Base-by-base conservation (phyloP, 306 rosid species). In the Acacia confusa region DNA sequence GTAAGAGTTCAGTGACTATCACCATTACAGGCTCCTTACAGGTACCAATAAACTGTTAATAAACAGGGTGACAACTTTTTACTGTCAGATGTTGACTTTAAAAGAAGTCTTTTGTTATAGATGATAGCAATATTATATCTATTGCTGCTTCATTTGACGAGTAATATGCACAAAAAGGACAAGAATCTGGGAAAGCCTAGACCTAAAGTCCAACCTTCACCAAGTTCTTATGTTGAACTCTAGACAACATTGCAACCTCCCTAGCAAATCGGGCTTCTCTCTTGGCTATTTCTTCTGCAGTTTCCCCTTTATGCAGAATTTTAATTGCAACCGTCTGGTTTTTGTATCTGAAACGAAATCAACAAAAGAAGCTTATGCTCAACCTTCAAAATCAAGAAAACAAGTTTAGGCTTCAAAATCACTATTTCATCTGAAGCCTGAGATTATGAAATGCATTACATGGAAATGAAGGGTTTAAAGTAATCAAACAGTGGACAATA, bases 1-100 rank as follows among this genome's bases (percentile, higher is more conserved):
- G 71, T 72, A 95, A 86, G 81, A 95, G 94, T 90, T 95, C 97
- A 15, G 98, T 95, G 47, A 95, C 97, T 85, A 92, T 88, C 87
- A 95, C 98, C 97, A 88, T 92, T 34, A 90, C 91, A 28, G 97
- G 98, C 87, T 91, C 98, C 86, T 89, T 95, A 89, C 97, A 95
- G 53, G 97, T 97, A 84, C 98, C 97, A 34, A 92, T 89, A 78
- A 92, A 95, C 97, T 95, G 95, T 85, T 41, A 76, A 81, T 52
- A 84, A 43, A 84, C 78, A 92, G 41, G 78, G 74, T 74, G 63
- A 38, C 38, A 79, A 60, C 16, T 72, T 81, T 81, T 80, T 77
- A 81, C 63, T 30, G 63, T 84, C 77, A 83, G 80, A 58, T 38
- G 66, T 76, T 63, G 75, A 63, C 83, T 67, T 73, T 66, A 81